phyloP scores from a whole-genome alignment of 768 basidiomycete species.

The Dacryopinax primogenitus region DNA sequence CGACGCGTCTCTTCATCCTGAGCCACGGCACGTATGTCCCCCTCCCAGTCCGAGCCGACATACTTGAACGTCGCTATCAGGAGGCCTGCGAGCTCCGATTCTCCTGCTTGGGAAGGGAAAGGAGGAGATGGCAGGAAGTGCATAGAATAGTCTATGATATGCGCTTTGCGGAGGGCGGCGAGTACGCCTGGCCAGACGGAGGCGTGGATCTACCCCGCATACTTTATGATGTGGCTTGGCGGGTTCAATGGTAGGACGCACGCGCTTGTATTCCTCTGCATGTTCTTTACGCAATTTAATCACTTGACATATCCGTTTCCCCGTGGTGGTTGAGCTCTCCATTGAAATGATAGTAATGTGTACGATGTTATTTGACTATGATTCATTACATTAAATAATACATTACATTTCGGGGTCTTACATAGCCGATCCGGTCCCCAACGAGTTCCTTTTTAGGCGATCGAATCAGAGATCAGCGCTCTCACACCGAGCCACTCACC shows the following conservation, averaged over 20 bases:
- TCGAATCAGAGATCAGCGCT: not conserved
- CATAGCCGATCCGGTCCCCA: too few species aligned
- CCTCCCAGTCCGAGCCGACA: constrained; percentile 47
- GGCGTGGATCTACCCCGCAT: constrained; percentile 36
- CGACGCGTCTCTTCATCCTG: constrained; percentile 55
- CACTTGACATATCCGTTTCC: constrained; percentile 56
- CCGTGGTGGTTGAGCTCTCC: not conserved
- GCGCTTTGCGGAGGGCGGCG: constrained; percentile 44
- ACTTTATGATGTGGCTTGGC: constrained; percentile 12
- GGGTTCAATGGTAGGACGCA: constrained; percentile 2
- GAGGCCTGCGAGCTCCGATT: constrained; percentile 28
- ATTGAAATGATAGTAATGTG: not conserved
- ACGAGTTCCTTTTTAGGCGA: too few species aligned
- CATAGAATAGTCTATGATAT: constrained; percentile 67
- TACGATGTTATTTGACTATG: too few species aligned
- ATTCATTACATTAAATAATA: too few species aligned
- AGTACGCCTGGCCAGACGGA: constrained; percentile 60
- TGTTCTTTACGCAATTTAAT: constrained; percentile 42
- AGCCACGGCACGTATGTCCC: constrained; percentile 51
- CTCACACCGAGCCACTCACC: not conserved
- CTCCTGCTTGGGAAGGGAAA: constrained; percentile 8
- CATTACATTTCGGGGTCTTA: too few species aligned
- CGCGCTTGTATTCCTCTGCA: constrained; percentile 30
- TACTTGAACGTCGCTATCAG: constrained; percentile 76
- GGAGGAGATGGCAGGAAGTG: constrained; percentile 41